Conservation (phyloP, 345 rosid genomes). For the Syzygium aqueum region DNA sequence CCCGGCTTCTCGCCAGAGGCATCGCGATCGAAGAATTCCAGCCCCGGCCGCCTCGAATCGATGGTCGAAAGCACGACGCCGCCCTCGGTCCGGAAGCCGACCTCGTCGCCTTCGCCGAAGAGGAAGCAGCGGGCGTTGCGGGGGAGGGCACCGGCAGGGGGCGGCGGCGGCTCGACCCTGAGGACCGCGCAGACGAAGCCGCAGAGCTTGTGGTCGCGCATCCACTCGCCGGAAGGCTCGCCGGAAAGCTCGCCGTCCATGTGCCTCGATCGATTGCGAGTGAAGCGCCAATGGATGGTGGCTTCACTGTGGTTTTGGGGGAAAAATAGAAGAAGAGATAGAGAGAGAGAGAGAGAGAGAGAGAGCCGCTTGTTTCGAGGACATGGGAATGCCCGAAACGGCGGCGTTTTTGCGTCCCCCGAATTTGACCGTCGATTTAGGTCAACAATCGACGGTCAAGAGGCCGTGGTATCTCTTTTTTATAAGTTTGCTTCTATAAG, state of each 20-base stretch:
- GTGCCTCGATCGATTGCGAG: not conserved
- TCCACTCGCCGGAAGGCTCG: not conserved
- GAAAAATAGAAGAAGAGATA: not conserved
- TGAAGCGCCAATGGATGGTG: not conserved
- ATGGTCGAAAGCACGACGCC: slow-evolving; percentile 31
- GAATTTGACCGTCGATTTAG: not conserved
- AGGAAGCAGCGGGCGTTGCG: slow-evolving; percentile 38
- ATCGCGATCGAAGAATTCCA: not conserved
- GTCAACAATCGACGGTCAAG: not conserved
- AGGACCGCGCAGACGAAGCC: slow-evolving; percentile 67
- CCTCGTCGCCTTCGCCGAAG: slow-evolving; percentile 20
- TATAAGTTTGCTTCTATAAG: not conserved
- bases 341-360: not conserved
- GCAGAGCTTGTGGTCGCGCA: slow-evolving; percentile 47
- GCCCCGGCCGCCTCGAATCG: not conserved
- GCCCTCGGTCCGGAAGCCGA: slow-evolving; percentile 35
- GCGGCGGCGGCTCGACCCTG: slow-evolving; percentile 12
- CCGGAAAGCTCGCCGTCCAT: not conserved
- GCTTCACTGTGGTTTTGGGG: not conserved
- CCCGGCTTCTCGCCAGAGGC: not conserved
- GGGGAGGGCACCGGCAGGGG: slow-evolving; percentile 1
- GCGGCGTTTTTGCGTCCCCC: not conserved
- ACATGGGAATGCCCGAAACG: not conserved
- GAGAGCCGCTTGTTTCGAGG: not conserved
- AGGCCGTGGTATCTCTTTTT: not conserved